Percentiles rank a stretch among this genome's conserved stretches.
Evolutionary conservation across 805 yeast species (phyloP).

Genomic region (Cyberlindnera xylosilytica): DNA sequence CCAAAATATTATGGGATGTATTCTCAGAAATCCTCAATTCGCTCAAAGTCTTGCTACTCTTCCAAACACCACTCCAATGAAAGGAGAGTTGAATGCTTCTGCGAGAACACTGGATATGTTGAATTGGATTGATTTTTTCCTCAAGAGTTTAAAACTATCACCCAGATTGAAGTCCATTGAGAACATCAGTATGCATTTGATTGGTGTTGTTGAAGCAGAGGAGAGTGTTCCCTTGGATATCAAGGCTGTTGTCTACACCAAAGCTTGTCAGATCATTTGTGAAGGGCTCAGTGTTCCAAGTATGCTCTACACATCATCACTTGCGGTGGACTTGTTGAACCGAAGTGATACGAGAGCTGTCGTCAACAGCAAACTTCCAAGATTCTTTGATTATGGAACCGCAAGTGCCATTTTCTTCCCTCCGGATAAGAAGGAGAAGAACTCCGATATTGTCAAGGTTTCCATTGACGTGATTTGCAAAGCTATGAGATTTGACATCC

Average conservation of each 20-base stretch:
- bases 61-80: constrained; percentile 26
- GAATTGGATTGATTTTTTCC: constrained; percentile 52
- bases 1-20: constrained; percentile 54
- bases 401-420: constrained; percentile 31
- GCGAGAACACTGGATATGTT: constrained; percentile 42
- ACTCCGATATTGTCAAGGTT: constrained; percentile 31
- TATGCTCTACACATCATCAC: constrained; percentile 23
- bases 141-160: constrained; percentile 41
- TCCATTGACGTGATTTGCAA: constrained; percentile 38
- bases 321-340: constrained; percentile 38
- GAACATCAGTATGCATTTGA: constrained; percentile 46
- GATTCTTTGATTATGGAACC: constrained; percentile 31
- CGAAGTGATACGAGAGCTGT: constrained; percentile 49
- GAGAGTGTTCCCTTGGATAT: constrained; percentile 32
- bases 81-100: constrained; percentile 29
- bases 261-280: constrained; percentile 21
- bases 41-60: constrained; percentile 33
- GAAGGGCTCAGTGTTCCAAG: constrained; percentile 15
- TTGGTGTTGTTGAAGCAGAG: constrained; percentile 37
- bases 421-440: constrained; percentile 24
- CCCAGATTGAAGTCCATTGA: constrained; percentile 53
- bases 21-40: constrained; percentile 53
- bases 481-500: constrained; percentile 45
- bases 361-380: constrained; percentile 35
- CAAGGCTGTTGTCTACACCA: constrained; percentile 34